Percentiles rank a stretch among this genome's conserved stretches.
These are phyloP conservation scores for Trypanosomatidae sp. DNA, from an alignment of 208 protist genomes.

Conservation along the genomic window DNA sequence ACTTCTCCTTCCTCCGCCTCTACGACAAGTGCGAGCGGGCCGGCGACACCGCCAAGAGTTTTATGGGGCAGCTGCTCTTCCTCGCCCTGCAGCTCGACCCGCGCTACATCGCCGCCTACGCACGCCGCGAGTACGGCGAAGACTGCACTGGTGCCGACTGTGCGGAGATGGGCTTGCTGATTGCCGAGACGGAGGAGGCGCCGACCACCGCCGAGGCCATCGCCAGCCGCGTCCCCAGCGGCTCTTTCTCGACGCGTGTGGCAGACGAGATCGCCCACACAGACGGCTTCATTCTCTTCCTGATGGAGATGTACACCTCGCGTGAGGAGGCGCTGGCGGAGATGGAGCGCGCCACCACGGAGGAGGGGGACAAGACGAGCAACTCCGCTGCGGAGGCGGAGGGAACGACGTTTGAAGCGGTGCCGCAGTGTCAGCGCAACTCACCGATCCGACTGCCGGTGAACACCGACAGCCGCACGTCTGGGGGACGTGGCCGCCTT, in stretches of 20 bases:
- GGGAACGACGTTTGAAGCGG: conserved; percentile 5
- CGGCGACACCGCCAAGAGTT: conserved; percentile 38
- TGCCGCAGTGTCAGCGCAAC: conserved; percentile 31
- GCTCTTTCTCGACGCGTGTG: conserved; percentile 9
- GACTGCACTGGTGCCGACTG: conserved; percentile 50
- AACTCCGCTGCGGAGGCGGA: conserved; percentile 4
- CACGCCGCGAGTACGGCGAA: conserved; percentile 52
- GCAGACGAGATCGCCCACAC: conserved; percentile 39
- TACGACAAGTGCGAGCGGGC: conserved; percentile 82
- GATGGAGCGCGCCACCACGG: conserved; percentile 11
- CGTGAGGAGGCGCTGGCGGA: conserved; percentile 36
- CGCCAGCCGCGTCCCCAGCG: conserved; percentile 35
- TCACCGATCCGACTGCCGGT: conserved; percentile 46
- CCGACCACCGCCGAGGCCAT: conserved; percentile 80
- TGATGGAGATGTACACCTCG: conserved; percentile 83
- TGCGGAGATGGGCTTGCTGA: conserved; percentile 54
- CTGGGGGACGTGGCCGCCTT: no score
- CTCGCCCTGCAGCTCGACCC: conserved; percentile 80
- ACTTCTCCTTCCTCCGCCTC: conserved; percentile 88
- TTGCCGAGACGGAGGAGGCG: conserved; percentile 63
- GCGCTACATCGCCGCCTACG: conserved; percentile 64
- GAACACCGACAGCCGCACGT: conserved; percentile 42
- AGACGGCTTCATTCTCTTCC: conserved; percentile 79
- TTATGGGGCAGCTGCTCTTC: conserved; percentile 75
- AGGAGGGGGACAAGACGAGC: conserved; percentile 7